These are phyloP conservation scores for Entrophospora sp. DNA, from an alignment of 192 early-diverging fungal species.

Conservation along the genomic window DNA sequence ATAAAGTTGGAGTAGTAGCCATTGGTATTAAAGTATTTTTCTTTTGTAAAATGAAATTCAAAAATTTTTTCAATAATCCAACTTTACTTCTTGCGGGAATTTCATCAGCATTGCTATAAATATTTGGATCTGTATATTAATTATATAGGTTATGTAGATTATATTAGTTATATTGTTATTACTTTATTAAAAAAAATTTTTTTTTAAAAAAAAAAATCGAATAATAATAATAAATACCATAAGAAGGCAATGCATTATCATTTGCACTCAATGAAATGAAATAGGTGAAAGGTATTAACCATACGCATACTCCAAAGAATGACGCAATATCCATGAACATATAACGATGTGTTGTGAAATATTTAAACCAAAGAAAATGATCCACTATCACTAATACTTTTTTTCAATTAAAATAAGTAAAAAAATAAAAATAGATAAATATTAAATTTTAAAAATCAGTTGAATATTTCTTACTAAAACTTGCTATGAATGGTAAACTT, in stretches of 20 bases:
- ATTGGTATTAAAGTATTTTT: conserved; percentile 14
- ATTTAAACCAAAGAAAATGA: conserved; percentile 94
- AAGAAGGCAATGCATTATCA: conserved; percentile 70
- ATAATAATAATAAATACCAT: conserved; percentile 22
- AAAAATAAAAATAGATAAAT: not conserved
- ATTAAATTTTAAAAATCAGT: not conserved
- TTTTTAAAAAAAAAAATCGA: not conserved
- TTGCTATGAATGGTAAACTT: conserved; percentile 65
- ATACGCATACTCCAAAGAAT: conserved; percentile 91
- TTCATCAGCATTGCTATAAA: not conserved
- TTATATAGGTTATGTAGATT: too few relatives aligned
- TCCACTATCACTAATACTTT: conserved; percentile 69
- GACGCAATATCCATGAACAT: conserved; percentile 75
- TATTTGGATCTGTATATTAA: conserved; percentile 11
- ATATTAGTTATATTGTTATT: too few relatives aligned
- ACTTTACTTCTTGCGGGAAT: conserved; percentile 3
- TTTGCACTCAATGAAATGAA: conserved; percentile 92
- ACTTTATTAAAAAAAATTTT: too few relatives aligned
- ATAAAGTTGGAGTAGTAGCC: not conserved
- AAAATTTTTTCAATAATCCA: conserved; percentile 11
- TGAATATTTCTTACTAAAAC: conserved; percentile 57
- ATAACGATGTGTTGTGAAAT: conserved; percentile 64
- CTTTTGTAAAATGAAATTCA: conserved; percentile 16
- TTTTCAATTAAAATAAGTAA: not conserved
- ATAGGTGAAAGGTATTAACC: conserved; percentile 87